Conservation (phyloP, 345 rosid genomes). For the Linum trigynum region DNA sequence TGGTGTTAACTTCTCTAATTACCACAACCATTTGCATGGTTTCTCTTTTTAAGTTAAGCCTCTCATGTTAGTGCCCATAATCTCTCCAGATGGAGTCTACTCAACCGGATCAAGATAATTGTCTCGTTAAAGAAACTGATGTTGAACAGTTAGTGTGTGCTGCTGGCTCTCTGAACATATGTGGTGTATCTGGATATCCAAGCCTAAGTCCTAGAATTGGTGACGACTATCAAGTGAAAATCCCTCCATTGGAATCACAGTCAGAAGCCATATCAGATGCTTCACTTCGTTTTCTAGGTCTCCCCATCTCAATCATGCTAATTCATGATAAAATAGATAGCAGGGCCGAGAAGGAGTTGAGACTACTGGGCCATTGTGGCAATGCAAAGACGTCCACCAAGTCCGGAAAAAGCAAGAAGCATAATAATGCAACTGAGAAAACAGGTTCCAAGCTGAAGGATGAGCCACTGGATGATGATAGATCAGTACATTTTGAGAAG, state of each 20-base stretch:
- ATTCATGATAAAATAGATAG: conserved; percentile 12
- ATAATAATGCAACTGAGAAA: conserved; percentile 23
- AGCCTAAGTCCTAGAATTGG: conserved; percentile 51
- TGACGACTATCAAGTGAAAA: conserved; percentile 48
- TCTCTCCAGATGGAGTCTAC: conserved; percentile 32
- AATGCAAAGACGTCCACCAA: conserved; percentile 27
- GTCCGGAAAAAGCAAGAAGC: conserved; percentile 29
- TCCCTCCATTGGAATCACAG: conserved; percentile 52
- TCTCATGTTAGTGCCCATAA: not conserved
- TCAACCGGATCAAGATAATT: conserved; percentile 24
- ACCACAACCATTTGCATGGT: too few relatives aligned
- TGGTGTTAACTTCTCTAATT: too few relatives aligned
- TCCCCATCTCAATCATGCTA: conserved; percentile 44
- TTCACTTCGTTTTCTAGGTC: conserved; percentile 41
- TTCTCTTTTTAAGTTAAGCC: conserved; percentile 3
- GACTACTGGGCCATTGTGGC: conserved; percentile 6
- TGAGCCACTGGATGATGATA: conserved; percentile 15
- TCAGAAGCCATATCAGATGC: conserved; percentile 21
- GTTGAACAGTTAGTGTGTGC: conserved; percentile 17
- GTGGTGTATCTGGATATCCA: conserved; percentile 41
- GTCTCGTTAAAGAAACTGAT: conserved; percentile 28
- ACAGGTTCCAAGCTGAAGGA: conserved; percentile 17
- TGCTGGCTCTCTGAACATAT: conserved; percentile 31
- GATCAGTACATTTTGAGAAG: not conserved
- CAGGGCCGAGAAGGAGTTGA: conserved; percentile 12